These are phyloP conservation scores for Coniella vitis DNA, from an alignment of 2,329 filamentous ascomycete genomes.

Conservation along the genomic window DNA sequence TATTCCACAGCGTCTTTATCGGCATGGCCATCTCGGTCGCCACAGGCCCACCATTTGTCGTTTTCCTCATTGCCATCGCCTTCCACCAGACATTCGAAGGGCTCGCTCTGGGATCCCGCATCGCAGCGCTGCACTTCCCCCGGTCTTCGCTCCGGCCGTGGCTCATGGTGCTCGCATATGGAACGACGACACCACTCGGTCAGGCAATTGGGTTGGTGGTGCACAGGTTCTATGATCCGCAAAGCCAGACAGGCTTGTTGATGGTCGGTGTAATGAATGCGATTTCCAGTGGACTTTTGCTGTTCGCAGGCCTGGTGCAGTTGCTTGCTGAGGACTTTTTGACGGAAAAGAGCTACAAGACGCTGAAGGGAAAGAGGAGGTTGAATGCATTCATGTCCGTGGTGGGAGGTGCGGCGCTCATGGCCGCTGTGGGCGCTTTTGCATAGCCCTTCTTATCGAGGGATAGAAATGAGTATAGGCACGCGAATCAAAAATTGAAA, in stretches of 20 bases:
- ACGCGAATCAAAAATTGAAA: background rate
- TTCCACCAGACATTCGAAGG: conserved; percentile 90
- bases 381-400: conserved; percentile 59
- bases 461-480: background rate
- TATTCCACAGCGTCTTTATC: conserved; percentile 82
- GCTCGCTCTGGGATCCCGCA: conserved; percentile 76
- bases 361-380: conserved; percentile 54
- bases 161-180: conserved; percentile 75
- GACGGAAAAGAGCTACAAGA: conserved; percentile 65
- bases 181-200: conserved; percentile 71
- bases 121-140: conserved; percentile 75
- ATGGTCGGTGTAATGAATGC: conserved; percentile 87
- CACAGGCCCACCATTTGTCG: conserved; percentile 70
- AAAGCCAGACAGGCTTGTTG: conserved; percentile 66
- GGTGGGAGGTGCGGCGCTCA: conserved; percentile 56
- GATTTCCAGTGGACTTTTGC: conserved; percentile 69
- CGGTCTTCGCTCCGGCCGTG: conserved; percentile 68
- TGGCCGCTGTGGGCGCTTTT: conserved; percentile 69
- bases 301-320: conserved; percentile 80
- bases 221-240: conserved; percentile 74
- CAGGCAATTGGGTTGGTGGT: conserved; percentile 75
- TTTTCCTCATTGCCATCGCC: conserved; percentile 72
- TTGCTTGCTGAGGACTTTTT: conserved; percentile 79
- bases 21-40: conserved; percentile 81
- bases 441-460: conserved; percentile 41